These are phyloP conservation scores for Neofusicoccum kwambonambiense DNA, from an alignment of 2,329 filamentous ascomycete genomes.

Conservation along the genomic window DNA sequence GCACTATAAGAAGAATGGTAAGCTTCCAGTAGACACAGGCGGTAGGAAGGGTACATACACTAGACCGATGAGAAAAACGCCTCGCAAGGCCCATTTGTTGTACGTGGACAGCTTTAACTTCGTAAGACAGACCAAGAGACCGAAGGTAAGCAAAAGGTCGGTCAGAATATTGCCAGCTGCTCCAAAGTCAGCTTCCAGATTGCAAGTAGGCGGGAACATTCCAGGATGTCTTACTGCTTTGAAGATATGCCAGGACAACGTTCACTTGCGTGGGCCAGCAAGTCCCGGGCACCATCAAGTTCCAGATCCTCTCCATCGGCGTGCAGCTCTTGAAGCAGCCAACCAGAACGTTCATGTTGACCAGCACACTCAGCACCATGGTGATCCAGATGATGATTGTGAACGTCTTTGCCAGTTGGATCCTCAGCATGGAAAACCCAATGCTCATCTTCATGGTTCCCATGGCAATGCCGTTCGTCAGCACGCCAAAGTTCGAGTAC, in stretches of 20 bases:
- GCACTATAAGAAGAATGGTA: constrained; percentile 20
- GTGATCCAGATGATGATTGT: constrained; percentile 26
- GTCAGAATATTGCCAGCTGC: constrained; percentile 26
- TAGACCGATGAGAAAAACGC: constrained; percentile 30
- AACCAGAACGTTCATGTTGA: constrained; percentile 26
- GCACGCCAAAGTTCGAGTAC: background rate
- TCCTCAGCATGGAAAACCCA: constrained; percentile 28
- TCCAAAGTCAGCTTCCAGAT: background rate
- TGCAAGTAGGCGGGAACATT: background rate
- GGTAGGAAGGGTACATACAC: constrained; percentile 21
- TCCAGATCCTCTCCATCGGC: constrained; percentile 32
- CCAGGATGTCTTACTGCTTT: background rate
- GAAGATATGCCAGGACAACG: constrained; percentile 15
- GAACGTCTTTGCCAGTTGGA: constrained; percentile 28
- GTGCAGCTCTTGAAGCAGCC: constrained; percentile 25
- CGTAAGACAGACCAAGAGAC: constrained; percentile 29
- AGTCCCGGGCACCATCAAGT: constrained; percentile 22
- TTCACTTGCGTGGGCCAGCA: constrained; percentile 25
- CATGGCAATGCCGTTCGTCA: constrained; percentile 29
- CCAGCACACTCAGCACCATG: constrained; percentile 26
- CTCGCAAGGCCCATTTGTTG: constrained; percentile 28
- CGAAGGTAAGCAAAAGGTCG: constrained; percentile 29
- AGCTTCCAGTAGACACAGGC: background rate
- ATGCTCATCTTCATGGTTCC: constrained; percentile 29
- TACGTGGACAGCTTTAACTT: constrained; percentile 26